Base-by-base conservation (phyloP, 1,139 yeast genomes). In the Tardiomyces depauwii region DNA sequence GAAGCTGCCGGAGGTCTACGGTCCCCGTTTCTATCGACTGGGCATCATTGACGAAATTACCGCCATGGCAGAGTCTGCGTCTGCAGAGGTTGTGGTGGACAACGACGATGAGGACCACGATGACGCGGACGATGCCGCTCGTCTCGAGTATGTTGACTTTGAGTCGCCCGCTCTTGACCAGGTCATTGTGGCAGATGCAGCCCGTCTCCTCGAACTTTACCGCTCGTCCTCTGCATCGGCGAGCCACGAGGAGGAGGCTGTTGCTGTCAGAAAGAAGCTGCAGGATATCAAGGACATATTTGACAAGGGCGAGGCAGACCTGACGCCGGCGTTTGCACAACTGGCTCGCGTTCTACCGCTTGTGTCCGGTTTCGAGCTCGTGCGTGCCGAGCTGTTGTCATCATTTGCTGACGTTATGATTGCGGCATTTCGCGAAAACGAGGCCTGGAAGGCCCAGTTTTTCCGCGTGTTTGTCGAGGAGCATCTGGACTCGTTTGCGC, bases 291-390 rank as follows among this genome's bases (percentile, higher is more conserved):
- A 30, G 10, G 36, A 30, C 16, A 5, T 30, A 10, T 30, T 30
- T 30, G 36, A 30, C 16, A 30, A 30, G 10, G 10, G 36, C n/a
- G 36, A 30, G 16, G 36, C 10, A 30, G 36, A 30, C 10, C 36
- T 30, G 36, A 30, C 36, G 36, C 10, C 36, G 36, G 36, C 36
- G 16, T 30, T 30, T 30, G 36, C 36, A 3, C 10, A 30, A 11
- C 16, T 30, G 5, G 36, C 36, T 10, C 10, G 11, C 5, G n/a
- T 14, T 4, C 36, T 30, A 5, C 36, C 36, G 16, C n/a, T 61
- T 1, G 63, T 83, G 5, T 84, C 95, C 0, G 81, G 93, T 51
- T 86, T 81, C 65, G 95, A 87, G 59, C 66, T 88, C 40, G 71
- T 80, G 12, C 74, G 83, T 2, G 82, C 89, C 0, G 89, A 89